Percentiles rank a stretch among this genome's conserved stretches.
Conservation (phyloP, 2,329 filamentous ascomycete genomes). For the Penicillium digitatum region DNA sequence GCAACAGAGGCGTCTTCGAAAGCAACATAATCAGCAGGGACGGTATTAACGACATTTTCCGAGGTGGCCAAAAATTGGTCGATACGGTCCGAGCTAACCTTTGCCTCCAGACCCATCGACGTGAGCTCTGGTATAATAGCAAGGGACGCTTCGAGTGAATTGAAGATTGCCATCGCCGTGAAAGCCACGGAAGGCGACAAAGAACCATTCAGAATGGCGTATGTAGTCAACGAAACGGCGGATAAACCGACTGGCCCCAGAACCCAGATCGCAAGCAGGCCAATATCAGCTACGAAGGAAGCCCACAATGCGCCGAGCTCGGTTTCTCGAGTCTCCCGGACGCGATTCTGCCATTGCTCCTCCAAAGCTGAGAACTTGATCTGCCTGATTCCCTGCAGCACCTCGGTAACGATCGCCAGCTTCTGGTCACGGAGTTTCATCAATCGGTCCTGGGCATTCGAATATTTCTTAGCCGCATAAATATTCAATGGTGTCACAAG, state of each 20-base stretch:
- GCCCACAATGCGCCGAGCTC: slow-evolving; percentile 66
- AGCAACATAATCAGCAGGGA: slow-evolving; percentile 55
- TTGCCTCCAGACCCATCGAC: slow-evolving; percentile 66
- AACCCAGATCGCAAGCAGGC: slow-evolving; percentile 66
- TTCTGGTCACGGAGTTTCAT: slow-evolving; percentile 76
- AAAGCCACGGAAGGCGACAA: slow-evolving; percentile 72
- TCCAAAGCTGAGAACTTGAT: slow-evolving; percentile 81
- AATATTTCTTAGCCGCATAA: slow-evolving; percentile 61
- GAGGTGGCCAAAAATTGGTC: slow-evolving; percentile 66
- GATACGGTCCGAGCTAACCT: slow-evolving; percentile 68
- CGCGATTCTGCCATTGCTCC: slow-evolving; percentile 68
- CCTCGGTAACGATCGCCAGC: slow-evolving; percentile 70
- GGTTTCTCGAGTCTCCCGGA: slow-evolving; percentile 59
- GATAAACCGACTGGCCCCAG: slow-evolving; percentile 69
- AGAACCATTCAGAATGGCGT: slow-evolving; percentile 59
- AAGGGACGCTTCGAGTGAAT: slow-evolving; percentile 66
- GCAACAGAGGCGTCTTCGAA: slow-evolving; percentile 67
- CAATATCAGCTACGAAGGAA: slow-evolving; percentile 61
- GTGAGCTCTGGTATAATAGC: slow-evolving; percentile 69
- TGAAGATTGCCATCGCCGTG: slow-evolving; percentile 69
- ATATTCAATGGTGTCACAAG: slow-evolving; percentile 66
- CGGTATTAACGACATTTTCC: slow-evolving; percentile 61
- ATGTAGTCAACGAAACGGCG: slow-evolving; percentile 65
- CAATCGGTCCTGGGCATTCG: slow-evolving; percentile 61
- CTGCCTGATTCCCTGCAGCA: slow-evolving; percentile 72